Conservation (phyloP, 2,329 filamentous ascomycete species). For the Diaporthe destruens region DNA sequence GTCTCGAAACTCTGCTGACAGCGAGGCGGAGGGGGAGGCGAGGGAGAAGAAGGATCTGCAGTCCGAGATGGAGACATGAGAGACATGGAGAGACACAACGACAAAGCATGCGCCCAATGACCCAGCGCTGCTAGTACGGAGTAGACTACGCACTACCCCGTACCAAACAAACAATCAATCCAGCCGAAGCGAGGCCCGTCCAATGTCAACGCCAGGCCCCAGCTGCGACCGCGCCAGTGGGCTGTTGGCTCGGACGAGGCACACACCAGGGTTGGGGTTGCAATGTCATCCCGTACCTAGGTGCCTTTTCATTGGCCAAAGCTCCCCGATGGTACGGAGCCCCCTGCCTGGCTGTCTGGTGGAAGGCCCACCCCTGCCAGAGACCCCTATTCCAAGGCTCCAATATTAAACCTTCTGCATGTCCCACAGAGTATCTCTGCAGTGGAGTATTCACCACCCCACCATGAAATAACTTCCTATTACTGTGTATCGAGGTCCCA, state of each 20-base stretch:
- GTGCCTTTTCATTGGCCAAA: constrained; percentile 19
- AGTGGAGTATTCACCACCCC: neutral
- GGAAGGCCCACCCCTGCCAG: neutral
- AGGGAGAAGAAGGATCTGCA: constrained; percentile 23
- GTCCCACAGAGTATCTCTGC: neutral
- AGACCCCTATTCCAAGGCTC: constrained; percentile 23
- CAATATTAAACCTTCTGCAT: constrained; percentile 3
- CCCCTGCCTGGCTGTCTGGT: constrained; percentile 13
- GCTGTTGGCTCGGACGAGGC: neutral
- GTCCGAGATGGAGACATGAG: constrained; percentile 8
- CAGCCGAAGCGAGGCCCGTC: constrained; percentile 24
- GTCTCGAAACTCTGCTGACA: neutral
- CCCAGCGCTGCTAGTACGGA: too few species aligned
- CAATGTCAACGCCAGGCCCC: constrained; percentile 31
- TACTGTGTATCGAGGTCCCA: neutral
- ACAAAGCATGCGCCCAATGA: constrained; percentile 23
- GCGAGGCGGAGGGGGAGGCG: neutral
- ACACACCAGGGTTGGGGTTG: neutral
- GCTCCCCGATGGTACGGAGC: neutral
- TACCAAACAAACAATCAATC: constrained; percentile 30
- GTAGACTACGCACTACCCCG: too few species aligned
- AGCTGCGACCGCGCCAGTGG: constrained; percentile 9
- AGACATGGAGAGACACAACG: constrained; percentile 3
- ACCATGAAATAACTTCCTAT: neutral
- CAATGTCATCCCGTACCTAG: neutral